Conservation (phyloP, 1,284 basidiomycete genomes). For the Malassezia obtusa region DNA sequence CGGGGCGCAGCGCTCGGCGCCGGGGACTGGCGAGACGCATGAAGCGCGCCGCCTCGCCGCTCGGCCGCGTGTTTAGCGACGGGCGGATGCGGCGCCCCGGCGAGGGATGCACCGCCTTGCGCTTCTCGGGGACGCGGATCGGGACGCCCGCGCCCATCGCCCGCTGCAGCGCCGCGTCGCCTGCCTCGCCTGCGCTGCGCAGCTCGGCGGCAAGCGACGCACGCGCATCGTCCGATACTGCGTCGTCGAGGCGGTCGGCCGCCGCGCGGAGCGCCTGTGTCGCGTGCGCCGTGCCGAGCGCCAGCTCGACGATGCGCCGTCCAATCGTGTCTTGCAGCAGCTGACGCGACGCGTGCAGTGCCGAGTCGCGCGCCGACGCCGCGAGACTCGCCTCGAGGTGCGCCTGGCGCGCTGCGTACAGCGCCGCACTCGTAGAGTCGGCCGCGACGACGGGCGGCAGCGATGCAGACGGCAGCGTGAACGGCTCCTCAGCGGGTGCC, state of each 20-base stretch:
- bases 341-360: background rate
- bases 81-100: background rate
- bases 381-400: background rate
- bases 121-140: background rate
- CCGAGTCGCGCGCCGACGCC: background rate
- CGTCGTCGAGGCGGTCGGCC: background rate
- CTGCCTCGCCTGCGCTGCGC: background rate
- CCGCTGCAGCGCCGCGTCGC: background rate
- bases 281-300: background rate
- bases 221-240: background rate
- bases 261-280: conserved; percentile 1
- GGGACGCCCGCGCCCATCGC: background rate
- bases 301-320: conserved; percentile 1
- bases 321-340: background rate
- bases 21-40: conserved; percentile 1
- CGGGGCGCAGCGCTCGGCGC: background rate
- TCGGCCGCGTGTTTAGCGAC: background rate
- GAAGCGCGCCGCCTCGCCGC: background rate
- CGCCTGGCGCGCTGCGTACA: conserved; percentile 6
- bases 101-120: background rate
- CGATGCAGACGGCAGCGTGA: background rate
- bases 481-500: background rate
- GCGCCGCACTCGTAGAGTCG: background rate
- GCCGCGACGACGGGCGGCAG: background rate
- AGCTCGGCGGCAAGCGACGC: background rate